Percentiles rank a stretch among this genome's conserved stretches.
Conservation (phyloP, 108 stramenopile genomes). For the Craspedostauros australis region DNA sequence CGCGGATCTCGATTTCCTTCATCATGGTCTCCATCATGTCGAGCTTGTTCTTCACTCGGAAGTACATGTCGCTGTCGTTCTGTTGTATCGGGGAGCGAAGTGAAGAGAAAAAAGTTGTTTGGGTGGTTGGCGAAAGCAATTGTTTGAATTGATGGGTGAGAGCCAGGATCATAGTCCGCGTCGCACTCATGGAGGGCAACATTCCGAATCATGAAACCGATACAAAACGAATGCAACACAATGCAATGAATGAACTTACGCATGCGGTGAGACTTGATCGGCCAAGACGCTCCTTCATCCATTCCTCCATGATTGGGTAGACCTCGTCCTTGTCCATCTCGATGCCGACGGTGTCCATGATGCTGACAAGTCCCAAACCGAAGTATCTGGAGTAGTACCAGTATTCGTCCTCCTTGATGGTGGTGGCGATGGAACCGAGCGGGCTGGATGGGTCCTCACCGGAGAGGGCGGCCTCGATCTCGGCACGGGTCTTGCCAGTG, state of each 20-base stretch:
- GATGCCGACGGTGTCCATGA: conserved; percentile 77
- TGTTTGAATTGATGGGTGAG: no score
- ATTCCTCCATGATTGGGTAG: conserved; percentile 85
- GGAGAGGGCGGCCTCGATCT: conserved; percentile 71
- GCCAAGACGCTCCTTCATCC: conserved; percentile 75
- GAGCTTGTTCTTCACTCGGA: conserved; percentile 79
- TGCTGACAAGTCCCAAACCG: conserved; percentile 73
- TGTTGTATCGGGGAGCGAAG: conserved; percentile 20
- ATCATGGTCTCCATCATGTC: conserved; percentile 96
- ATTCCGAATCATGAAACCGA: background rate
- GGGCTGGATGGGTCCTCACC: conserved; percentile 68
- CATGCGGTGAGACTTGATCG: conserved; percentile 78
- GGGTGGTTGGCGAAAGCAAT: background rate
- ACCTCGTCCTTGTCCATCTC: conserved; percentile 88
- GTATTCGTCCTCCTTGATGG: conserved; percentile 74
- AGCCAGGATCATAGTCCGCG: background rate
- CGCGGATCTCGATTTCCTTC: conserved; percentile 97
- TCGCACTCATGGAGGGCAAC: background rate
- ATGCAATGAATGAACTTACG: conserved; percentile 45
- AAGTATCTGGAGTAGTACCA: conserved; percentile 91
- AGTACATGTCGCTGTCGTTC: conserved; percentile 80
- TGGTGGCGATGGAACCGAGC: conserved; percentile 51
- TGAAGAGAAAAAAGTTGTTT: conserved; percentile 3
- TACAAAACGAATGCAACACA: background rate
- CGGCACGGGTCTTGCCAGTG: conserved; percentile 78